Evolutionary conservation across 768 basidiomycete genomes (phyloP), one percentile per base, ranked within the genome.

Genomic region (Albatrellus ellisii): DNA sequence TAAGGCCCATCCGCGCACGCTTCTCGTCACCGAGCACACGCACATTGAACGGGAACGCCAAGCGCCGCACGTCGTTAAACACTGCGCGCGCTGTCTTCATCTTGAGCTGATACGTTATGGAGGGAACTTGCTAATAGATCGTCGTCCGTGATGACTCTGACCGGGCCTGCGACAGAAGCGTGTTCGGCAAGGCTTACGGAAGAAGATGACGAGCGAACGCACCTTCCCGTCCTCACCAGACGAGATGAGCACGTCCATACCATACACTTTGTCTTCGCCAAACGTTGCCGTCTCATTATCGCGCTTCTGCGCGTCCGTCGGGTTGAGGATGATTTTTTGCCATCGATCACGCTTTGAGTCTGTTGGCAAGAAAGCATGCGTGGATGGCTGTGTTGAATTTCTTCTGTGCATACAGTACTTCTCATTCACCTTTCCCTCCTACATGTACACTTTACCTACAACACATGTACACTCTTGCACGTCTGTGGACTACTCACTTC

Each of bases 21-120:
- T 92, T 92, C 72, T 98, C 94, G 56, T 98, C 94, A 49, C 94
- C 94, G 44, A 98, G 72, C 35, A 72, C 71, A 47, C 95, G 87
- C 48, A 99, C 74, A 54, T 92, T 97, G 72, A 99, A 97, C 4
- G 89, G 73, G 20, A 94, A 94, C 31, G 95, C 88, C 63, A 97
- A 98, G 71, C 90, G 92, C 65, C 92, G 87, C 54, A 97, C 87
- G 62, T 98, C 94, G 38, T 86, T 85, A 66, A 97, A 98, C 31
- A 94, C 82, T n/a, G 82, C 75, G 48, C 94, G 84, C 33, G 91
- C 92, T 49, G 85, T 94, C 69, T 94, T 97, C 79, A 94, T 82
- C 70, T 98, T 98, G 56, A 98, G 72, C 59, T 90, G 87, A 65
- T 98, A 98, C 29, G 86, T 92, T 45, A 88, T 75, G 6, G 73